phyloP scores from a whole-genome alignment of 202 grass and related monocot genomes.

The Digitaria exilis region DNA sequence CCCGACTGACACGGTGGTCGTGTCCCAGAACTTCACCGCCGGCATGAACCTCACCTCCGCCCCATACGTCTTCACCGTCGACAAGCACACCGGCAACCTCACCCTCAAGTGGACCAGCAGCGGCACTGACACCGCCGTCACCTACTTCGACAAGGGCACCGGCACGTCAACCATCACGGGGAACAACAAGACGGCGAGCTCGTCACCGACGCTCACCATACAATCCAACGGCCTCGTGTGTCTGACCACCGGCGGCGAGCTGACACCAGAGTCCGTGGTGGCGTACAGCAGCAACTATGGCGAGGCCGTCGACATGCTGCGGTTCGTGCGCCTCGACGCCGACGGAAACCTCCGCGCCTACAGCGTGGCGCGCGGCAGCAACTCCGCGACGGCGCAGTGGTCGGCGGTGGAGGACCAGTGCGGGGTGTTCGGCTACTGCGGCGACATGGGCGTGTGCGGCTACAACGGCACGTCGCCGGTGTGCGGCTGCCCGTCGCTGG shows the following conservation, averaged over 20 bases:
- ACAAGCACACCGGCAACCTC: slow-evolving; percentile 54
- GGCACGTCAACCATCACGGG: slow-evolving; percentile 61
- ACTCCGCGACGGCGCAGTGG: slow-evolving; percentile 51
- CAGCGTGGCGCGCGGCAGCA: slow-evolving; percentile 51
- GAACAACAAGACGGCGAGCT: slow-evolving; percentile 53
- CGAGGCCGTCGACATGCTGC: slow-evolving; percentile 68
- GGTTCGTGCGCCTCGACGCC: slow-evolving; percentile 71
- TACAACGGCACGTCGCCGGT: slow-evolving; percentile 78
- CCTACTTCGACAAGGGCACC: slow-evolving; percentile 86
- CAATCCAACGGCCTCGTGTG: slow-evolving; percentile 77
- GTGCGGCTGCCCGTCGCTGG: slow-evolving; percentile 73
- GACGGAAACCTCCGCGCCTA: slow-evolving; percentile 96
- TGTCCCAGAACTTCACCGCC: slow-evolving; percentile 63
- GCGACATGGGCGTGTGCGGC: slow-evolving; percentile 80
- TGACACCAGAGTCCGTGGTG: slow-evolving; percentile 52
- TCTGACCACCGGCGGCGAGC: slow-evolving; percentile 50
- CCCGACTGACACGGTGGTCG: slow-evolving; percentile 75
- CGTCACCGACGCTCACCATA: slow-evolving; percentile 61
- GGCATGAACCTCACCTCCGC: slow-evolving; percentile 57
- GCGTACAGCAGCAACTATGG: slow-evolving; percentile 96
- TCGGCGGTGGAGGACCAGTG: slow-evolving; percentile 93
- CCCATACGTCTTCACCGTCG: slow-evolving; percentile 56
- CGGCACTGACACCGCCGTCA: slow-evolving; percentile 16
- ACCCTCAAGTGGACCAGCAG: slow-evolving; percentile 51
- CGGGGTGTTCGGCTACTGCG: slow-evolving; percentile 92